Conservation (phyloP, 441 rosid genomes). For the Isatis lusitanica region DNA sequence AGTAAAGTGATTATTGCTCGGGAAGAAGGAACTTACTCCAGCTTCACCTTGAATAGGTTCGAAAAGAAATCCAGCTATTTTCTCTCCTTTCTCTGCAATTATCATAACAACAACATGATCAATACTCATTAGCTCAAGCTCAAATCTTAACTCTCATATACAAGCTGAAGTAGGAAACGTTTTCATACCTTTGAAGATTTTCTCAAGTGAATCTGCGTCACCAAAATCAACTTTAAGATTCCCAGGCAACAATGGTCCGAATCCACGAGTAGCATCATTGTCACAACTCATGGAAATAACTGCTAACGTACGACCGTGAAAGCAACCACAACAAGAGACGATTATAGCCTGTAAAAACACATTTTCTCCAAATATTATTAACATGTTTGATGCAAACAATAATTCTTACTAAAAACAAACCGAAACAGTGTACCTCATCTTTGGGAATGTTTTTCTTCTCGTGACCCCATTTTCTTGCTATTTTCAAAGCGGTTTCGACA, state of each 20-base stretch:
- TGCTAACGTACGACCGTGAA: slow-evolving; percentile 97
- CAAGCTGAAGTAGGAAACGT: background rate
- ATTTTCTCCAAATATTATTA: background rate
- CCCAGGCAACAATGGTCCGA: slow-evolving; percentile 89
- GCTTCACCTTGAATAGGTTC: slow-evolving; percentile 99
- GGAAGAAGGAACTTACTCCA: slow-evolving; percentile 58
- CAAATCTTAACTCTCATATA: background rate
- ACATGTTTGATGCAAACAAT: background rate
- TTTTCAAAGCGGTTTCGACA: slow-evolving; percentile 86
- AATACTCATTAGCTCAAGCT: background rate
- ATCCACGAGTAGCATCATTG: slow-evolving; percentile 91
- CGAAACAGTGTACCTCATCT: slow-evolving; percentile 53
- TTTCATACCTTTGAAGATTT: slow-evolving; percentile 63
- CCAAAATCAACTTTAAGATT: slow-evolving; percentile 96
- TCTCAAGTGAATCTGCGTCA: slow-evolving; percentile 66
- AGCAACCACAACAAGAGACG: slow-evolving; percentile 96
- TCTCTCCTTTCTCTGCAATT: slow-evolving; percentile 68
- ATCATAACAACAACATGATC: slow-evolving; percentile 3
- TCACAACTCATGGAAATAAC: slow-evolving; percentile 98
- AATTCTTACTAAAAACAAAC: background rate
- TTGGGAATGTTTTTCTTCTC: slow-evolving; percentile 71
- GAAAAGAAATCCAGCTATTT: slow-evolving; percentile 87
- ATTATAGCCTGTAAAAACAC: slow-evolving; percentile 64
- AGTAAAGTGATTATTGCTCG: background rate
- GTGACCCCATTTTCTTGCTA: slow-evolving; percentile 97